A percentile compares a stretch with the other conserved stretches of the same genome.
Evolutionary conservation across 2,329 filamentous ascomycete species (phyloP).

Genomic region (Penicillium glabrum): DNA sequence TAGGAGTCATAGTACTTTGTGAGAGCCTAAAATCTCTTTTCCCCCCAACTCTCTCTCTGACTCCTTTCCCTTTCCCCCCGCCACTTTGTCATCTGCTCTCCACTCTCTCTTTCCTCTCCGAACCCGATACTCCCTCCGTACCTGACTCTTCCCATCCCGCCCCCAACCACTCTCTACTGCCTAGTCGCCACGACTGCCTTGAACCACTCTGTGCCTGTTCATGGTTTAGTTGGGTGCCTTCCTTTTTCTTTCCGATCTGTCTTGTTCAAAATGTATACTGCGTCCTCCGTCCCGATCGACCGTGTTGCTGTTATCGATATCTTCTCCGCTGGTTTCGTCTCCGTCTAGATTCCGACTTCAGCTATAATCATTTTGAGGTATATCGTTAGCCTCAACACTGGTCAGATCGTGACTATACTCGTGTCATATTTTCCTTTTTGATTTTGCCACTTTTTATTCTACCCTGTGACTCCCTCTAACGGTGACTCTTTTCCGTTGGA

Average conservation of each 20-base stretch:
- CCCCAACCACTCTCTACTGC: constrained; percentile 8
- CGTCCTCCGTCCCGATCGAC: constrained; percentile 38
- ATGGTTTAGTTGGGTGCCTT: constrained; percentile 28
- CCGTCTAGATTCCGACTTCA: background rate
- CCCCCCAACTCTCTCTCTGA: constrained; percentile 2
- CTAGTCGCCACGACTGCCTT: constrained; percentile 27
- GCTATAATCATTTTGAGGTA: background rate
- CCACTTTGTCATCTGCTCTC: constrained; percentile 1
- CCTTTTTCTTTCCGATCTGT: constrained; percentile 10
- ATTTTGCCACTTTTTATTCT: constrained; percentile 1
- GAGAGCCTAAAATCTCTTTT: constrained; percentile 9
- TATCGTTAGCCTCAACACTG: constrained; percentile 20
- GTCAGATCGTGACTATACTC: constrained; percentile 23
- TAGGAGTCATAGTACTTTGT: background rate
- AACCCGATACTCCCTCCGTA: background rate
- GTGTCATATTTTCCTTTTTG: constrained; percentile 7
- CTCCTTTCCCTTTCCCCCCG: constrained; percentile 3
- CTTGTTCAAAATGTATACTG: constrained; percentile 43
- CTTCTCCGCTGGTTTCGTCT: constrained; percentile 27
- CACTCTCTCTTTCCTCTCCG: background rate
- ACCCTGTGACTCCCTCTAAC: background rate
- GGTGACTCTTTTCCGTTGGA: background rate
- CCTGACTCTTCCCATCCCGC: constrained; percentile 1
- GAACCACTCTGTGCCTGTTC: constrained; percentile 32
- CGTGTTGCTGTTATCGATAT: constrained; percentile 36